Base-by-base conservation (phyloP, 352 stramenopile species). In the Phytophthora tentaculata region DNA sequence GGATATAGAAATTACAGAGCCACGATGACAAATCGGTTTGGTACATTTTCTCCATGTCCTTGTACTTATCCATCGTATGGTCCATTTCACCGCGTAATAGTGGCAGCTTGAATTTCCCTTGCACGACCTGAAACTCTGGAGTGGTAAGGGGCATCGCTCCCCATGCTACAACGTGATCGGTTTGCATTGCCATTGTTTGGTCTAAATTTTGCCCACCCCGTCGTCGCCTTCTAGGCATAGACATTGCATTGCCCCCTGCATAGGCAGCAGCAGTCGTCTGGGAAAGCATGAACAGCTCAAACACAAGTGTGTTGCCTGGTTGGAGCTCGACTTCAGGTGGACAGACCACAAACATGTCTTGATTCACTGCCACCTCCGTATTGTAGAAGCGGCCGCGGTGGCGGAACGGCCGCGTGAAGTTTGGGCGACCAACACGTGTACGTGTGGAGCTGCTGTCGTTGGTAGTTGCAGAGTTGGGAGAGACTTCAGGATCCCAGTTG, bases 1-100 rank as follows among this genome's bases (percentile, higher is more conserved):
- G 85, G 20, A 98, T 51, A 67, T 97, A 98, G 17, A 98, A 60
- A 53, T 97, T 98, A 44, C 88, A 93, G 20, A 98, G 77, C 92
- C 92, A 98, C 2, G 76, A 73, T 1, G 83, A 86, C 29, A 98
- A 71, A 66, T 97, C 86, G 3, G 68, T 51, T 45, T 78, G 67
- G 62, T 89, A 89, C 71, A 83, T 80, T 26, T 70, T 65, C 64
- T 96, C 89, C 22, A 97, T 88, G 45, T 86, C 74, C 9, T 79
- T 63, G 53, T 83, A 87, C 61, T 91, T 93, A 59, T 89, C 77
- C 79, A 94, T 88, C 43, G 86, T 90, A 56, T 77, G 69, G 48
- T 97, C 87, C 61, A 94, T 79, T 67, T 97, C 90, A 8, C 91
- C 90, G 5, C 84, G 79, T 22, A 98, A 57, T 26, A 98, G 57